Percentiles rank a stretch among this genome's conserved stretches.
Evolutionary conservation across 345 rosid species (phyloP).

Genomic region (Abelmoschus esculentus): DNA sequence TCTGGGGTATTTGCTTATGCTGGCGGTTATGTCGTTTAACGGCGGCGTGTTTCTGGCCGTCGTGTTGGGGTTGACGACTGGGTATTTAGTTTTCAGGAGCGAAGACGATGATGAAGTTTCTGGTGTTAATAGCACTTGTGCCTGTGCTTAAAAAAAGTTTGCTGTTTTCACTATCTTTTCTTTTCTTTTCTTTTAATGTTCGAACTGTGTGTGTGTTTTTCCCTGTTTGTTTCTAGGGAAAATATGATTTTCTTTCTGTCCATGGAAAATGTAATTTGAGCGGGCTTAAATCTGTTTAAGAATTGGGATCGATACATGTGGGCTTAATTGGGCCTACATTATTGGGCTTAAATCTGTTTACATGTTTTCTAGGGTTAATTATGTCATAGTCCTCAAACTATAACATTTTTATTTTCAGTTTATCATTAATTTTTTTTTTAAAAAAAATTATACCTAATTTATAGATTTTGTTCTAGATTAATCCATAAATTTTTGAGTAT

Average conservation of each 20-base stretch:
- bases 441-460: too few species aligned
- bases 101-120: constrained; percentile 22
- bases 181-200: too few species aligned
- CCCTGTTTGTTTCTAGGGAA: neutral
- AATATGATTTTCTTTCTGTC: too few species aligned
- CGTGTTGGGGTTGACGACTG: constrained; percentile 56
- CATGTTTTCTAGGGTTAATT: too few species aligned
- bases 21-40: constrained; percentile 81
- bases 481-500: too few species aligned
- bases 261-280: neutral
- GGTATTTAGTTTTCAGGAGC: constrained; percentile 45
- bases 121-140: constrained; percentile 48
- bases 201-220: too few species aligned
- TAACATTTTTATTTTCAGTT: too few species aligned
- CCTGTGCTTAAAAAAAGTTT: constrained; percentile 38
- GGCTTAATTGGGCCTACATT: neutral
- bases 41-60: constrained; percentile 83
- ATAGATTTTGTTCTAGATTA: too few species aligned
- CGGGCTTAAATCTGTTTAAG: too few species aligned
- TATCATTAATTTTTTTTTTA: too few species aligned
- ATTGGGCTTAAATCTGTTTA: neutral
- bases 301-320: neutral
- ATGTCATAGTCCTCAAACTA: too few species aligned
- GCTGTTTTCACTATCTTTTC: too few species aligned
- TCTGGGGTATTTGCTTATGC: constrained; percentile 77